phyloP scores from a whole-genome alignment of 2,329 filamentous ascomycete species.

The Colletotrichum sp. region DNA sequence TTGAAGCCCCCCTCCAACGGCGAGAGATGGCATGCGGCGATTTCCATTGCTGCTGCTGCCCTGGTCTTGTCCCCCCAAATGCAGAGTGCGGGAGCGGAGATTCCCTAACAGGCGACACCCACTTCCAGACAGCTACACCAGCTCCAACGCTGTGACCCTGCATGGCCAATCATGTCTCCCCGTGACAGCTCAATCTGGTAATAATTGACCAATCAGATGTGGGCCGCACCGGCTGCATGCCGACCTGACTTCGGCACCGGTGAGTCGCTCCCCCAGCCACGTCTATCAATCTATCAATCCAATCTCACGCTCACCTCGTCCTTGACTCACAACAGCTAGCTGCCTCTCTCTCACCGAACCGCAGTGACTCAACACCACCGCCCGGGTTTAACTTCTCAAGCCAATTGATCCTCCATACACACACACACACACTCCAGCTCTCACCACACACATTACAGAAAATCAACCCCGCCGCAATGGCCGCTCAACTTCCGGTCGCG shows the following conservation, averaged over 20 bases:
- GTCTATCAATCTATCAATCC: background rate
- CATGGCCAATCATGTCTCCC: background rate
- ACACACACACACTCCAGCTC: background rate
- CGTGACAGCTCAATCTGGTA: constrained; percentile 8
- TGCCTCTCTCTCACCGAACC: background rate
- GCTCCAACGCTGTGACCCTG: background rate
- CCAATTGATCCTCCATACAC: background rate
- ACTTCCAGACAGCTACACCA: background rate
- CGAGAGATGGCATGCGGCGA: background rate
- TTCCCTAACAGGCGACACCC: constrained; percentile 13
- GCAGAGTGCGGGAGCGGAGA: constrained; percentile 9
- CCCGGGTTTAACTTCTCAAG: background rate
- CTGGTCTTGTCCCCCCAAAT: background rate
- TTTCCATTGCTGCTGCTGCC: background rate
- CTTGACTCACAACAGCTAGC: constrained; percentile 9
- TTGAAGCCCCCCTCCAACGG: background rate
- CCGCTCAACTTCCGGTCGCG: constrained; percentile 28
- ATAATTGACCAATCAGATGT: constrained; percentile 15
- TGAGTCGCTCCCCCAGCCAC: background rate
- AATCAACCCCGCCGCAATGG: constrained; percentile 27
- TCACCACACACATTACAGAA: background rate
- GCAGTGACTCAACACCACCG: background rate
- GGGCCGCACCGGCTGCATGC: background rate
- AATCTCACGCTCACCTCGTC: background rate
- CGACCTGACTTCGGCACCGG: background rate